Evolutionary conservation across 108 stramenopile species (phyloP).

Genomic region (Pseudonitzschia multistriata): DNA sequence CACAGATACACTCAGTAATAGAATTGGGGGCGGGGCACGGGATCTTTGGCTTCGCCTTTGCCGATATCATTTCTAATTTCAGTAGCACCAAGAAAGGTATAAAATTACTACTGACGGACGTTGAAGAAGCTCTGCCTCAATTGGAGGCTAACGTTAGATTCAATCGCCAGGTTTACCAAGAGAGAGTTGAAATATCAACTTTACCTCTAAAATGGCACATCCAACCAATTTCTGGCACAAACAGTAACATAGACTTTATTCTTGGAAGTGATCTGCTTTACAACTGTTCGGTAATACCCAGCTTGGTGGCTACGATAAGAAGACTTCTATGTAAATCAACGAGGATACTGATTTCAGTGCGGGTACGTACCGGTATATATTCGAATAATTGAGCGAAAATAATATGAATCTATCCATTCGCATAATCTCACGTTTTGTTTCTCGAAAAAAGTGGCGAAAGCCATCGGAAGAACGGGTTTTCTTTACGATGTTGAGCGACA

Average conservation of each 20-base stretch:
- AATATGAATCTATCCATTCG: not conserved
- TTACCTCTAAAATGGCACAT: constrained; percentile 14
- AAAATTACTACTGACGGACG: constrained; percentile 38
- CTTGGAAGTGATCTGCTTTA: constrained; percentile 77
- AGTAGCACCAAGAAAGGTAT: not conserved
- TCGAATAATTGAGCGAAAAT: not conserved
- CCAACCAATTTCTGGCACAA: constrained; percentile 1
- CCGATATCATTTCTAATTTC: constrained; percentile 6
- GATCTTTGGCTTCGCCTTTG: constrained; percentile 60
- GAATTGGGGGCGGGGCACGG: constrained; percentile 77
- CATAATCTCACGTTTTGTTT: not conserved
- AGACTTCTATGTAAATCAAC: constrained; percentile 30
- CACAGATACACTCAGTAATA: constrained; percentile 43
- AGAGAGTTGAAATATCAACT: not conserved
- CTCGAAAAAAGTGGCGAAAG: constrained; percentile 55
- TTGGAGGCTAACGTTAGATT: constrained; percentile 50
- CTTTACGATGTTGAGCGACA: constrained; percentile 38
- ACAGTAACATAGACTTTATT: constrained; percentile 44
- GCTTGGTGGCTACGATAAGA: constrained; percentile 55
- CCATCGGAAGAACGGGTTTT: constrained; percentile 65
- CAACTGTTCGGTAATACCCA: constrained; percentile 54
- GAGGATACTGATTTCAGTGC: constrained; percentile 10
- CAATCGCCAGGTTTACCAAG: constrained; percentile 17
- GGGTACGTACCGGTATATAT: not conserved
- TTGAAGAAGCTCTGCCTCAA: constrained; percentile 41